These are phyloP conservation scores for Chlorella sp. DNA, from an alignment of 139 green algal genomes.

Conservation along the genomic window DNA sequence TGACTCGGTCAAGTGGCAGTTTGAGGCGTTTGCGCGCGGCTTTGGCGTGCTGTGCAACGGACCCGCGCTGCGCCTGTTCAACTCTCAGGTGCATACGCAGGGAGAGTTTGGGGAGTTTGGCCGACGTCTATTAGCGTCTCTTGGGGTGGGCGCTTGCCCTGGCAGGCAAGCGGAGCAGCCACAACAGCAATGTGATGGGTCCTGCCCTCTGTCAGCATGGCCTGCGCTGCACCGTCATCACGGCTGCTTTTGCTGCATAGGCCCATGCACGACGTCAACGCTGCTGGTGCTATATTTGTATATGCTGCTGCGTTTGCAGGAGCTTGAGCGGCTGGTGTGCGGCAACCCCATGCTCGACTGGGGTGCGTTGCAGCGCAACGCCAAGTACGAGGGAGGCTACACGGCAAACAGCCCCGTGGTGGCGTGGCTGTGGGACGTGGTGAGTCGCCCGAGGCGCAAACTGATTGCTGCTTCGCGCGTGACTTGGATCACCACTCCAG, in stretches of 20 bases:
- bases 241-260: too few relatives aligned
- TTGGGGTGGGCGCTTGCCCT: neutral
- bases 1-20: slow-evolving; percentile 54
- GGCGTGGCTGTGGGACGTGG: slow-evolving; percentile 82
- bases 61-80: slow-evolving; percentile 84
- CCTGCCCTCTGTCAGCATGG: too few relatives aligned
- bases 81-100: slow-evolving; percentile 31
- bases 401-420: slow-evolving; percentile 23
- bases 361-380: slow-evolving; percentile 62
- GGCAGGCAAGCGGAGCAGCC: too few relatives aligned
- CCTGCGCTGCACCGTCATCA: too few relatives aligned
- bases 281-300: too few relatives aligned
- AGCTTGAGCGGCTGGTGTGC: slow-evolving; percentile 86
- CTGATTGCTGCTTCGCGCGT: too few relatives aligned
- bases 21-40: slow-evolving; percentile 77
- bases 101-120: neutral
- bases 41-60: slow-evolving; percentile 84
- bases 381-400: slow-evolving; percentile 88
- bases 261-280: too few relatives aligned
- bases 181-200: too few relatives aligned
- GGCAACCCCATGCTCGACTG: slow-evolving; percentile 90
- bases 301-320: too few relatives aligned
- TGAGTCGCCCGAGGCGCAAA: too few relatives aligned
- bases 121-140: neutral
- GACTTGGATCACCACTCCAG: too few relatives aligned